Conservation (phyloP, 306 rosid species). For the Mucuna pruriens region DNA sequence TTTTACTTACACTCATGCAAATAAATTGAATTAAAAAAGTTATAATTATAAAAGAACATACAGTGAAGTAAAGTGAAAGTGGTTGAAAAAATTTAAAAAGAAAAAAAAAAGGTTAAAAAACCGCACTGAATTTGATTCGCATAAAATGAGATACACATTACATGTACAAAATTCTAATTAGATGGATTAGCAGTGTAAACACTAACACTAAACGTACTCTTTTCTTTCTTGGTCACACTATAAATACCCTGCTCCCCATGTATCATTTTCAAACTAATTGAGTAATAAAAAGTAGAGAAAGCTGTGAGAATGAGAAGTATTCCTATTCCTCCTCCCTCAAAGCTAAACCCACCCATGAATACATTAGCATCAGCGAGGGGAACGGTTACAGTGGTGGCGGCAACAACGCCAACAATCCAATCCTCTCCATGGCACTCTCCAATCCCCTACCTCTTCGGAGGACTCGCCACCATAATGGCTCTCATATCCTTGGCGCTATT, state of each 20-base stretch:
- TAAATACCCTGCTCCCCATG: neutral
- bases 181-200: too few species aligned
- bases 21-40: too few species aligned
- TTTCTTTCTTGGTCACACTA: neutral
- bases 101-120: too few species aligned
- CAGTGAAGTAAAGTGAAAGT: too few species aligned
- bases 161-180: too few species aligned
- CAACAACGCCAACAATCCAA: neutral
- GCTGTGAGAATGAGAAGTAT: neutral
- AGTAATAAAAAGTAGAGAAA: neutral
- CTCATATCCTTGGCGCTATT: constrained; percentile 64
- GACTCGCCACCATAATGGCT: constrained; percentile 64
- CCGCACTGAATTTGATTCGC: too few species aligned
- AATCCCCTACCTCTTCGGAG: constrained; percentile 84
- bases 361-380: neutral
- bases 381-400: neutral
- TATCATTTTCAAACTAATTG: neutral
- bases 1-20: too few species aligned
- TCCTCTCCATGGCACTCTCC: constrained; percentile 79
- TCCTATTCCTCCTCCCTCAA: neutral
- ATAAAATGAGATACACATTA: too few species aligned
- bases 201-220: too few species aligned
- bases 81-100: too few species aligned
- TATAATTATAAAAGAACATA: too few species aligned
- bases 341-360: neutral